phyloP scores from a whole-genome alignment of 2,329 filamentous ascomycete genomes.

The Dactylonectria estremocensis region DNA sequence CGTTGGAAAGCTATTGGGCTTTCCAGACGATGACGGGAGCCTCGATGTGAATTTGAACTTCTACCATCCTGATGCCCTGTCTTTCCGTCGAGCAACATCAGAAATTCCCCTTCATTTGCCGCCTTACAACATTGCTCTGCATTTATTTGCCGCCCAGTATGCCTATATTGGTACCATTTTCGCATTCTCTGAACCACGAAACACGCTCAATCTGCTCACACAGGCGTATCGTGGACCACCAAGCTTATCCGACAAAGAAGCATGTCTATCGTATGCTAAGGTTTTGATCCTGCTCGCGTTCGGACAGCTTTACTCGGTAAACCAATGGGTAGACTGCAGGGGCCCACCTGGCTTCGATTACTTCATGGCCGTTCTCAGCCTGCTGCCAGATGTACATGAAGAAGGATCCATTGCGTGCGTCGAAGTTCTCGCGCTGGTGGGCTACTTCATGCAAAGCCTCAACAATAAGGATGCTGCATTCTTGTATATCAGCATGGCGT shows the following conservation, averaged over 20 bases:
- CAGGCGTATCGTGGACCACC: constrained; percentile 60
- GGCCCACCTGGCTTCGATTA: constrained; percentile 70
- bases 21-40: constrained; percentile 51
- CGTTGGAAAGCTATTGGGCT: constrained; percentile 54
- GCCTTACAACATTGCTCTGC: constrained; percentile 19
- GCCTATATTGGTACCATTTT: constrained; percentile 72
- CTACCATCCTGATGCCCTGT: constrained; percentile 54
- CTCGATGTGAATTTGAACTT: constrained; percentile 52
- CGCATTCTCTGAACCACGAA: constrained; percentile 59
- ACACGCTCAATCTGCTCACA: constrained; percentile 60
- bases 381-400: constrained; percentile 70
- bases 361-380: constrained; percentile 65
- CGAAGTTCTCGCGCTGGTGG: not conserved
- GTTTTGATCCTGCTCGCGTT: constrained; percentile 68
- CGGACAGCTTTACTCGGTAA: constrained; percentile 71
- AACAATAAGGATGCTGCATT: constrained; percentile 40
- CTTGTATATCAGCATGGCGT: constrained; percentile 51
- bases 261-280: constrained; percentile 66
- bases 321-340: constrained; percentile 67
- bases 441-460: constrained; percentile 31
- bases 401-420: constrained; percentile 50
- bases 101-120: constrained; percentile 27
- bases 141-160: constrained; percentile 60
- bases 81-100: constrained; percentile 49
- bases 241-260: constrained; percentile 60